Evolutionary conservation across 2,329 filamentous ascomycete genomes (phyloP).

Genomic region (Blumeriella jaapii): DNA sequence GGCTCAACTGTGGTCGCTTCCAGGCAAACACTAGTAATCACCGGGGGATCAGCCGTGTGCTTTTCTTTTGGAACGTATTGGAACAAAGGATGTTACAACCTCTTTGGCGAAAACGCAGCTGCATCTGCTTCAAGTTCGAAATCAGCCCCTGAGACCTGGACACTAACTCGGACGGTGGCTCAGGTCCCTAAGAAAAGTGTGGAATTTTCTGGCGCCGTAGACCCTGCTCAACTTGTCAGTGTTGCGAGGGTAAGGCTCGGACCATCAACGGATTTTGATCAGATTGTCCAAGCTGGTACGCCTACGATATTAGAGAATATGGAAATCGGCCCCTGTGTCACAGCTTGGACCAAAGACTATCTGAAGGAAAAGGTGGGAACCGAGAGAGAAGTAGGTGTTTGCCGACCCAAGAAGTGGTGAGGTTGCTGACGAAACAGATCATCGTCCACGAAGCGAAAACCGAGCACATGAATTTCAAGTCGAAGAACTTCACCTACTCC

Average conservation of each 20-base stretch:
- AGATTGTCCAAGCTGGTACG: slow-evolving; percentile 43
- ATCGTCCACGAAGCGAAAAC: slow-evolving; percentile 59
- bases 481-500: slow-evolving; percentile 72
- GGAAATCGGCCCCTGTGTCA: slow-evolving; percentile 54
- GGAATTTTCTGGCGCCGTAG: neutral
- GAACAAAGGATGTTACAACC: slow-evolving; percentile 44
- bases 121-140: neutral
- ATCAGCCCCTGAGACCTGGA: slow-evolving; percentile 11
- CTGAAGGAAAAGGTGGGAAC: slow-evolving; percentile 49
- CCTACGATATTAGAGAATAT: slow-evolving; percentile 56
- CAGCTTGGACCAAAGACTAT: slow-evolving; percentile 58
- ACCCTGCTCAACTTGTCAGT: slow-evolving; percentile 7
- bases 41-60: slow-evolving; percentile 76
- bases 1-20: slow-evolving; percentile 48
- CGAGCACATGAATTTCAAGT: slow-evolving; percentile 65
- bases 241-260: slow-evolving; percentile 43
- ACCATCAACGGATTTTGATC: slow-evolving; percentile 45
- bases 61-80: slow-evolving; percentile 86
- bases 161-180: slow-evolving; percentile 15
- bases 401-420: neutral
- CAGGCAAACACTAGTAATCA: slow-evolving; percentile 42
- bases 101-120: neutral
- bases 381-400: slow-evolving; percentile 43
- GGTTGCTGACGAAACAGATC: slow-evolving; percentile 36
- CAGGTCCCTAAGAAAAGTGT: neutral